A percentile compares a stretch with the other conserved stretches of the same genome.
Conservation (phyloP, 768 basidiomycete species). For the Phanerochaete sordida region DNA sequence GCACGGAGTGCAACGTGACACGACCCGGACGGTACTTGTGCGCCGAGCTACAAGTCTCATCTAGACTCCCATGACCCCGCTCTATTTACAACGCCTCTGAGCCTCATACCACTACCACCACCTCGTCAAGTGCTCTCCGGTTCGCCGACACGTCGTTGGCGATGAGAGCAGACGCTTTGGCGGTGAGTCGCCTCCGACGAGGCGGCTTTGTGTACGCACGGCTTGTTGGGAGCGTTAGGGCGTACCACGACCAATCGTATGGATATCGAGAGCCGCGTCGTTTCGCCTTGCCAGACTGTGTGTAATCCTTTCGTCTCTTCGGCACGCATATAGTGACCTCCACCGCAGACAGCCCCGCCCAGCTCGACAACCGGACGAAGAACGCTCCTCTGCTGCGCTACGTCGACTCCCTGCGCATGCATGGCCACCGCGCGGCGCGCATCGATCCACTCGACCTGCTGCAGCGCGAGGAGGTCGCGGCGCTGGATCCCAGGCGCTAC, state of each 20-base stretch:
- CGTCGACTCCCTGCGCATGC: slow-evolving; percentile 83
- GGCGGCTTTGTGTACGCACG: not conserved
- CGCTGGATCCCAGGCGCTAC: slow-evolving; percentile 74
- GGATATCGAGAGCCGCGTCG: slow-evolving; percentile 65
- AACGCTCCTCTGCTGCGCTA: slow-evolving; percentile 85
- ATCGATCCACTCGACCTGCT: slow-evolving; percentile 90
- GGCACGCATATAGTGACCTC: not conserved
- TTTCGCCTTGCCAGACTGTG: slow-evolving; percentile 72
- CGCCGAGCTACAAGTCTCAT: not conserved
- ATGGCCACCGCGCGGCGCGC: slow-evolving; percentile 79
- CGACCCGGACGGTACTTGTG: slow-evolving; percentile 3
- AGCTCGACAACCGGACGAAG: slow-evolving; percentile 60
- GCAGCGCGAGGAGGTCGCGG: slow-evolving; percentile 75
- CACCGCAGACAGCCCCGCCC: slow-evolving; percentile 55
- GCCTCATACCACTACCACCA: not conserved
- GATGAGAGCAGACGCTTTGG: slow-evolving; percentile 1
- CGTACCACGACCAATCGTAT: slow-evolving; percentile 78
- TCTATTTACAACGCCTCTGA: not conserved
- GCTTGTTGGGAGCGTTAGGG: not conserved
- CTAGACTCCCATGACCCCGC: not conserved
- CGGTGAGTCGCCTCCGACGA: not conserved
- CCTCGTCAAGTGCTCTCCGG: not conserved
- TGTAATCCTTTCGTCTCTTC: slow-evolving; percentile 23
- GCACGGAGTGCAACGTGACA: not conserved
- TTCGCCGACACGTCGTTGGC: not conserved